Conservation (phyloP, 331 rosid genomes). For the Rosa hybrid region DNA sequence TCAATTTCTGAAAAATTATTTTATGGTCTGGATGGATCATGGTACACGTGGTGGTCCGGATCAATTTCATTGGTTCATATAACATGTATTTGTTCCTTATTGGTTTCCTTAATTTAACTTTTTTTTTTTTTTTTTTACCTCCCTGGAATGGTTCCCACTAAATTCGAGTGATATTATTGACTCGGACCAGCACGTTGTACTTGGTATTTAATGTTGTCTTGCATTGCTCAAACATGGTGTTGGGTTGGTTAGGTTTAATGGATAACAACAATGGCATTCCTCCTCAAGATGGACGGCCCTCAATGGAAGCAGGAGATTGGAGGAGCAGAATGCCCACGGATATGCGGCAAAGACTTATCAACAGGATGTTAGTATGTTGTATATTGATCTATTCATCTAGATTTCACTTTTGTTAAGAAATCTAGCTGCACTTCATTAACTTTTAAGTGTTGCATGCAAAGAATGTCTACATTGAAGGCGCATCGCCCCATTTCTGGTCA, state of each 20-base stretch:
- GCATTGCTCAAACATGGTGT: neutral
- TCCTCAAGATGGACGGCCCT: constrained; percentile 50
- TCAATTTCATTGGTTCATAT: too few species aligned
- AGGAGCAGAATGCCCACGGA: constrained; percentile 51
- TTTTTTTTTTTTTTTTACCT: too few species aligned
- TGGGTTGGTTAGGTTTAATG: constrained; percentile 31
- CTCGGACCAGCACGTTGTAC: too few species aligned
- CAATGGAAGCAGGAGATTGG: constrained; percentile 60
- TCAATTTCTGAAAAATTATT: too few species aligned
- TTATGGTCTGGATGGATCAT: too few species aligned
- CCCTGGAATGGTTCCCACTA: too few species aligned
- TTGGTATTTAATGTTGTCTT: neutral
- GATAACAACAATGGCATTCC: constrained; percentile 54
- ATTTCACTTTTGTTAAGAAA: constrained; percentile 19
- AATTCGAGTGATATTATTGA: too few species aligned
- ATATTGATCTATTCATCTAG: neutral
- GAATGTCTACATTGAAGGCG: constrained; percentile 54
- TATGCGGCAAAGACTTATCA: constrained; percentile 54
- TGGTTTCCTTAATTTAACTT: too few species aligned
- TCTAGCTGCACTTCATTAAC: constrained; percentile 39
- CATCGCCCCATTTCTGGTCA: constrained; percentile 45
- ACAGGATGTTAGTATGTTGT: constrained; percentile 54
- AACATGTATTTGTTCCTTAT: too few species aligned
- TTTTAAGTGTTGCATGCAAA: constrained; percentile 29
- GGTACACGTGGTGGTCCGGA: too few species aligned